Base-by-base conservation (phyloP, 140 eudicot species). In the Ambrosia hybrid region DNA sequence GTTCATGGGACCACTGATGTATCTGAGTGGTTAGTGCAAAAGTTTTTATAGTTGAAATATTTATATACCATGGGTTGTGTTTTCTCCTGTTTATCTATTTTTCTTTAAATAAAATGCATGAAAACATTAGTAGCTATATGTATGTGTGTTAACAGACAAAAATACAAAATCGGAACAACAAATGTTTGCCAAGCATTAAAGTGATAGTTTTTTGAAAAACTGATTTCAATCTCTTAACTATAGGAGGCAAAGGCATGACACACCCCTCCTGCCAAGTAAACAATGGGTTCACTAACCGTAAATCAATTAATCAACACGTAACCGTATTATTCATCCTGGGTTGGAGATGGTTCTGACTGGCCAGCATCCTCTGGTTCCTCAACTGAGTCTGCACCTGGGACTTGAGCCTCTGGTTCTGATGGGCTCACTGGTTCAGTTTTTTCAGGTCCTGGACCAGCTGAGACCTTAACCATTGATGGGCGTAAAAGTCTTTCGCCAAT, bases 401-500 rank as follows among this genome's bases (percentile, higher is more conserved):
- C 71, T 45, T 72, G 45, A 52, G 59, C 66, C 36, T 72, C 78
- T 12, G 70, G 49, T 57, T 13, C 81, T 26, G 78, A 65, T 58
- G 69, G 74, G 70, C 74, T 65, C 52, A 43, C 77, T 6, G 82
- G 62, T 63, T 80, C 82, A 26, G 82, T 55, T 5, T 70, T 83
- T 33, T 78, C 75, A 61, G 91, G 95, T 57, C 91, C 96, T 33
- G 96, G 95, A 6, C 91, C 95, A 52, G 96, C 82, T 3, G 95
- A 87, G 9, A 90, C 96, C 76, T 89, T 90, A 73, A 90, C 96
- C 95, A 87, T 87, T 46, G 96, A 88, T 9, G 95, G 96, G 30
- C 95, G 87, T 56, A 90, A 61, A 61, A 87, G 95, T 68, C 91
- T 79, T 26, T 90, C 89, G 13, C 89, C 91, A 72, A 87, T 85